Conservation (phyloP, 2,329 filamentous ascomycete genomes). For the Hypomyces rosellus region DNA sequence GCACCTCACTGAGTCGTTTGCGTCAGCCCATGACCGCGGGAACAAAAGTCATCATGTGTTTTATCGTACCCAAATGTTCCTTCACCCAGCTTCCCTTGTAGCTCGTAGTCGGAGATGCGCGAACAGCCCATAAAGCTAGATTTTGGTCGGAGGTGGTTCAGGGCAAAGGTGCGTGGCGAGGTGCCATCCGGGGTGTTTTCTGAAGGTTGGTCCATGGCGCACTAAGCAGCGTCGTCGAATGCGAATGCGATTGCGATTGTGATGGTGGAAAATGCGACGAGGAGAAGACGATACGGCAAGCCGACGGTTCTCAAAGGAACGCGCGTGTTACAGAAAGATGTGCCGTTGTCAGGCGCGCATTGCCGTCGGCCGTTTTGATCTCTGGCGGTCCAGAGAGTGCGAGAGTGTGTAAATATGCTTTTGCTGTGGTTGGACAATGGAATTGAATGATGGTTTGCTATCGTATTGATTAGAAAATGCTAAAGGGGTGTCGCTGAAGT, state of each 20-base stretch:
- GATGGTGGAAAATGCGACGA: neutral
- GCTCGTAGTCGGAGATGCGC: conserved; percentile 70
- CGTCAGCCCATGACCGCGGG: conserved; percentile 9
- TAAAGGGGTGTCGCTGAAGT: too few relatives aligned
- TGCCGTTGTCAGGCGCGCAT: conserved; percentile 11
- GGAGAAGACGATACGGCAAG: neutral
- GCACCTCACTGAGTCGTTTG: conserved; percentile 61
- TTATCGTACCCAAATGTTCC: conserved; percentile 81
- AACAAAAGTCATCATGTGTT: neutral
- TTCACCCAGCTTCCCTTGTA: conserved; percentile 80
- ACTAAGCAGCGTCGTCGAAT: conserved; percentile 2
- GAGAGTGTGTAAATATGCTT: conserved; percentile 1
- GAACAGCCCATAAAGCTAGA: conserved; percentile 78
- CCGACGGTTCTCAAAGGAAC: conserved; percentile 1
- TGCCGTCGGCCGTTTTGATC: neutral
- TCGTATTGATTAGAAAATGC: neutral
- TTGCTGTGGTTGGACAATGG: neutral
- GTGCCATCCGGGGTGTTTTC: conserved; percentile 32
- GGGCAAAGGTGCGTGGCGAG: conserved; percentile 51
- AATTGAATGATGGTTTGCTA: neutral
- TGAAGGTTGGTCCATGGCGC: conserved; percentile 24
- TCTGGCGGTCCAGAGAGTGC: neutral
- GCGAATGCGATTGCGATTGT: neutral
- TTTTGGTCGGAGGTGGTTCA: conserved; percentile 48
- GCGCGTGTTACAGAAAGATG: conserved; percentile 9